Percentiles rank a stretch among this genome's conserved stretches.
These are phyloP conservation scores for Trypanosoma caninum DNA, from an alignment of 208 protist species.

Conservation along the genomic window DNA sequence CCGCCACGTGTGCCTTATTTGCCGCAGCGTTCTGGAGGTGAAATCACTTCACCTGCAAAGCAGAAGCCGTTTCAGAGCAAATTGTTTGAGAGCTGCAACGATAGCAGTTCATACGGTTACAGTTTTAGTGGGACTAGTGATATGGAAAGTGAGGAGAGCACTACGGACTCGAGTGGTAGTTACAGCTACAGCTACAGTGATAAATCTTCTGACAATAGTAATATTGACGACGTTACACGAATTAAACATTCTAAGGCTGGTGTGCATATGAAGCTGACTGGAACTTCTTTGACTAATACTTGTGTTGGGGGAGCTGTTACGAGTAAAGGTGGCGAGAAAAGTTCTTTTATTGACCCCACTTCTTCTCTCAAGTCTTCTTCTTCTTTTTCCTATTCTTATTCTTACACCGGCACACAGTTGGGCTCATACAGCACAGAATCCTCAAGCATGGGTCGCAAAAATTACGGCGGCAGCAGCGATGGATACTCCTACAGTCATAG, in stretches of 20 bases:
- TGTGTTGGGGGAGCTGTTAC: too few species aligned
- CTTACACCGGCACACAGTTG: too few species aligned
- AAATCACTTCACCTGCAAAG: not conserved
- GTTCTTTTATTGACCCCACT: too few species aligned
- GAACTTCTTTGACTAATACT: too few species aligned
- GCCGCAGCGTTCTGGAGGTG: not conserved
- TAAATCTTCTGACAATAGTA: too few species aligned
- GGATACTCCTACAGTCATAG: constrained; percentile 25
- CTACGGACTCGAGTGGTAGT: not conserved
- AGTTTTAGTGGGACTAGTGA: not conserved
- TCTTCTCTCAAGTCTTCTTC: too few species aligned
- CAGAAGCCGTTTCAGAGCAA: not conserved
- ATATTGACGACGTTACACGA: not conserved
- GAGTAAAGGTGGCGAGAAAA: too few species aligned
- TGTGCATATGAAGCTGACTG: too few species aligned
- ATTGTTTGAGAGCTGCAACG: not conserved
- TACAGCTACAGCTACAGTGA: constrained; percentile 30
- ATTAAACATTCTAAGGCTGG: too few species aligned
- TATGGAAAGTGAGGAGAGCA: not conserved
- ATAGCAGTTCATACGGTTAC: not conserved
- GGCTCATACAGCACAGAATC: too few species aligned
- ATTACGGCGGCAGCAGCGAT: not conserved
- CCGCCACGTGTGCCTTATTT: not conserved
- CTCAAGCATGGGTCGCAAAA: too few species aligned
- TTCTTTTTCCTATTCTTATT: too few species aligned